Conservation (phyloP, 257 asterid species). For the Scutellaria baicalensis region DNA sequence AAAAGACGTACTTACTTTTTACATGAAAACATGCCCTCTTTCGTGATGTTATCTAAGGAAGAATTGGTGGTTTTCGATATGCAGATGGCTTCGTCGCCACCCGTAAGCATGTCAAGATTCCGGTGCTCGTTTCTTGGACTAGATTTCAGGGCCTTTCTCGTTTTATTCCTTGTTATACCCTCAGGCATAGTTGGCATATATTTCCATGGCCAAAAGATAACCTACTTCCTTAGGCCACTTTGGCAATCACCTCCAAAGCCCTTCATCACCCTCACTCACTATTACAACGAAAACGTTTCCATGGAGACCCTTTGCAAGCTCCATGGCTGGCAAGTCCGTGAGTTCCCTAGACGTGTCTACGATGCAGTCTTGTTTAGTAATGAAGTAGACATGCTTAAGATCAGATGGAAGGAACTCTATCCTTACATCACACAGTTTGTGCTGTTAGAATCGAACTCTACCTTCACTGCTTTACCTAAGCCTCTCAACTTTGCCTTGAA, state of each 20-base stretch:
- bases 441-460: constrained; percentile 61
- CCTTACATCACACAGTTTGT: constrained; percentile 59
- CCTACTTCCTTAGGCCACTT: constrained; percentile 58
- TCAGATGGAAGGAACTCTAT: constrained; percentile 60
- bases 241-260: constrained; percentile 81
- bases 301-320: constrained; percentile 61
- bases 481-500: constrained; percentile 39
- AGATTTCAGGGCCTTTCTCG: constrained; percentile 35
- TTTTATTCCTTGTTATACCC: constrained; percentile 37
- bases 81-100: constrained; percentile 24
- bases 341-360: constrained; percentile 59
- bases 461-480: constrained; percentile 58
- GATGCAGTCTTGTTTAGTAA: constrained; percentile 70
- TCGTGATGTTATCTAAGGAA: background rate
- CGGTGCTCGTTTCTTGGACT: constrained; percentile 38
- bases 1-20: too few species aligned
- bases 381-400: constrained; percentile 60
- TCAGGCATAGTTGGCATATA: constrained; percentile 29
- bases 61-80: background rate
- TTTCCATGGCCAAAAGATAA: constrained; percentile 58
- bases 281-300: constrained; percentile 49
- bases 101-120: constrained; percentile 31
- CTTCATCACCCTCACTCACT: constrained; percentile 42
- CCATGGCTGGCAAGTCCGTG: constrained; percentile 65
- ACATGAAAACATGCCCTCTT: background rate